Evolutionary conservation across 179 eudicot species (phyloP).

Genomic region (Spinacia oleracea): DNA sequence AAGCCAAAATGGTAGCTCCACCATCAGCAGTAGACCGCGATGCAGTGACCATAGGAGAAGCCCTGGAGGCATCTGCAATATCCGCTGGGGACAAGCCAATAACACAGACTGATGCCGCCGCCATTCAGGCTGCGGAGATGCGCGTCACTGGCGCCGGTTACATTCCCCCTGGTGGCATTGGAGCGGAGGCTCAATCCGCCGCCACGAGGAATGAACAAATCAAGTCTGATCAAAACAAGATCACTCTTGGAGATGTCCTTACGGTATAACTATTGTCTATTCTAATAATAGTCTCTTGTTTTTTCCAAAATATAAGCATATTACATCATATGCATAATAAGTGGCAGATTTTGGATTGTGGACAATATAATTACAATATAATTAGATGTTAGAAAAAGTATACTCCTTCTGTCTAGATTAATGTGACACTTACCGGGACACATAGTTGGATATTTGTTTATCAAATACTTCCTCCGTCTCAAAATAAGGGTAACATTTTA

Average conservation of each 20-base stretch:
- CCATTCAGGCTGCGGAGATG: slow-evolving; percentile 64
- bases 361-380: too few relatives aligned
- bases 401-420: too few relatives aligned
- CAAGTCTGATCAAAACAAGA: slow-evolving; percentile 32
- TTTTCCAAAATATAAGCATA: neutral
- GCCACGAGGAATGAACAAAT: slow-evolving; percentile 38
- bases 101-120: slow-evolving; percentile 55
- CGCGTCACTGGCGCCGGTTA: slow-evolving; percentile 35
- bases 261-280: slow-evolving; percentile 26
- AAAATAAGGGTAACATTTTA: too few relatives aligned
- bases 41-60: slow-evolving; percentile 62
- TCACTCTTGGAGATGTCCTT: slow-evolving; percentile 45
- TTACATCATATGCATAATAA: neutral
- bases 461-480: too few relatives aligned
- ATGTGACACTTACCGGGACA: too few relatives aligned
- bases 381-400: too few relatives aligned
- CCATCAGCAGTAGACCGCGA: slow-evolving; percentile 20
- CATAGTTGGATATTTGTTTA: too few relatives aligned
- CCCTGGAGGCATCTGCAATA: slow-evolving; percentile 51
- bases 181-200: slow-evolving; percentile 54
- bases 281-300: neutral
- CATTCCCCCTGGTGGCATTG: slow-evolving; percentile 45
- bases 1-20: slow-evolving; percentile 20
- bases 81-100: slow-evolving; percentile 56
- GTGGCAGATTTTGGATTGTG: too few relatives aligned